phyloP scores from a whole-genome alignment of 805 yeast species.

The Kuraishia cidri region DNA sequence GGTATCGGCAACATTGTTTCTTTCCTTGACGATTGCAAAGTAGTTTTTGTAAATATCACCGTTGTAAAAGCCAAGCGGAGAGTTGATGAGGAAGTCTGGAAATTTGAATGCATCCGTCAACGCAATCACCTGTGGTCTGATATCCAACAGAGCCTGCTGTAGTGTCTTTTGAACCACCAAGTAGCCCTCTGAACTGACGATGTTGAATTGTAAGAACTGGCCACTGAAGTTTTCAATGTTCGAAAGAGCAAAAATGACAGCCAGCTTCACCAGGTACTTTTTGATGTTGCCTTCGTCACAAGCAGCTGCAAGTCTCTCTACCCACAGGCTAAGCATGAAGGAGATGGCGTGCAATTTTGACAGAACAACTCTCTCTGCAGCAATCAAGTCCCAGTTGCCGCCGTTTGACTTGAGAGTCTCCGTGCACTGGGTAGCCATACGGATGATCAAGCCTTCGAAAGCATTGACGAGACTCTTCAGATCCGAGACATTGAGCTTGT shows the following conservation, averaged over 20 bases:
- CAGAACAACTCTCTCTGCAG: slow-evolving; percentile 32
- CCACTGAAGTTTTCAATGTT: slow-evolving; percentile 66
- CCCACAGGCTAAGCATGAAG: slow-evolving; percentile 32
- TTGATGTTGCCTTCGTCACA: slow-evolving; percentile 29
- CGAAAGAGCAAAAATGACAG: slow-evolving; percentile 54
- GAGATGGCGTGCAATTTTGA: slow-evolving; percentile 44
- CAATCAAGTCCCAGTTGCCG: slow-evolving; percentile 35
- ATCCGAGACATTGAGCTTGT: slow-evolving; percentile 17
- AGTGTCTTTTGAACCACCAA: slow-evolving; percentile 31
- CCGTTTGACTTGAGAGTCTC: slow-evolving; percentile 21
- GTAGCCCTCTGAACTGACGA: slow-evolving; percentile 40
- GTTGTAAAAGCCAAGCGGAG: slow-evolving; percentile 72
- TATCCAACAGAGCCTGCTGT: slow-evolving; percentile 32
- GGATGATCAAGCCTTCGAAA: slow-evolving; percentile 28
- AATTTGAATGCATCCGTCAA: slow-evolving; percentile 80
- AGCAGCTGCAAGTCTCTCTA: slow-evolving; percentile 18
- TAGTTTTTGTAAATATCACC: slow-evolving; percentile 83
- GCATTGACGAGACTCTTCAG: slow-evolving; percentile 23
- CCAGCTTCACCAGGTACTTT: slow-evolving; percentile 41
- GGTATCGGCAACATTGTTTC: slow-evolving; percentile 39
- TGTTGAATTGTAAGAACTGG: slow-evolving; percentile 56
- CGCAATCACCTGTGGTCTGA: slow-evolving; percentile 66
- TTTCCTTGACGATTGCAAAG: slow-evolving; percentile 40
- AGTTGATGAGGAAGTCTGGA: slow-evolving; percentile 72
- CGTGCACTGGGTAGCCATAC: slow-evolving; percentile 24